Conservation (phyloP, 495 filamentous ascomycete genomes). For the Penicillium simplicissimum region DNA sequence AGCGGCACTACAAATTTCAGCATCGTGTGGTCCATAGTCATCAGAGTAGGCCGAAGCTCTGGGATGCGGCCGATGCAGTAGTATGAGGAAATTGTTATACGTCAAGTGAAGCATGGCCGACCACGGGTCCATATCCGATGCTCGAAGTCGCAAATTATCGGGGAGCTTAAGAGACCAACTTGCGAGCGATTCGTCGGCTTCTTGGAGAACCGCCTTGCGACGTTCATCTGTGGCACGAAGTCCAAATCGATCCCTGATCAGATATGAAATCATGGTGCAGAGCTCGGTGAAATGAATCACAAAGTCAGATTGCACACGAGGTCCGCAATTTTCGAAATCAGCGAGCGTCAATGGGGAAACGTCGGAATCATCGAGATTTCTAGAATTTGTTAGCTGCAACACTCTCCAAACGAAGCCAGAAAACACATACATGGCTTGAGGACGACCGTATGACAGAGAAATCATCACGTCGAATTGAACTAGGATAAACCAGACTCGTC, state of each 20-base stretch:
- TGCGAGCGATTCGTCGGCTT: slow-evolving; percentile 48
- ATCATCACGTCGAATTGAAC: slow-evolving; percentile 52
- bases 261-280: slow-evolving; percentile 49
- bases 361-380: slow-evolving; percentile 52
- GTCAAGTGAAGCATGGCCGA: slow-evolving; percentile 51
- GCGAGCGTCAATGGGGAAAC: slow-evolving; percentile 43
- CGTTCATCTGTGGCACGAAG: slow-evolving; percentile 42
- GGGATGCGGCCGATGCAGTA: slow-evolving; percentile 51
- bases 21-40: slow-evolving; percentile 47
- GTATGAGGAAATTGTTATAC: slow-evolving; percentile 54
- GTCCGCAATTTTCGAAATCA: slow-evolving; percentile 51
- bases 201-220: slow-evolving; percentile 44
- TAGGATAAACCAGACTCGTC: slow-evolving; percentile 49
- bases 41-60: slow-evolving; percentile 47
- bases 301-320: slow-evolving; percentile 43
- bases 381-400: slow-evolving; percentile 17
- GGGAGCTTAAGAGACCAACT: slow-evolving; percentile 50
- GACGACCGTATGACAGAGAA: slow-evolving; percentile 51
- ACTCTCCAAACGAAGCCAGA: background rate
- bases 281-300: slow-evolving; percentile 50
- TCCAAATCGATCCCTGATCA: slow-evolving; percentile 46
- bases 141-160: slow-evolving; percentile 43
- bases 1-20: slow-evolving; percentile 49
- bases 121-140: slow-evolving; percentile 51
- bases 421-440: slow-evolving; percentile 47